Evolutionary conservation across 2,329 filamentous ascomycete genomes (phyloP).

Genomic region (Didymella exigua): DNA sequence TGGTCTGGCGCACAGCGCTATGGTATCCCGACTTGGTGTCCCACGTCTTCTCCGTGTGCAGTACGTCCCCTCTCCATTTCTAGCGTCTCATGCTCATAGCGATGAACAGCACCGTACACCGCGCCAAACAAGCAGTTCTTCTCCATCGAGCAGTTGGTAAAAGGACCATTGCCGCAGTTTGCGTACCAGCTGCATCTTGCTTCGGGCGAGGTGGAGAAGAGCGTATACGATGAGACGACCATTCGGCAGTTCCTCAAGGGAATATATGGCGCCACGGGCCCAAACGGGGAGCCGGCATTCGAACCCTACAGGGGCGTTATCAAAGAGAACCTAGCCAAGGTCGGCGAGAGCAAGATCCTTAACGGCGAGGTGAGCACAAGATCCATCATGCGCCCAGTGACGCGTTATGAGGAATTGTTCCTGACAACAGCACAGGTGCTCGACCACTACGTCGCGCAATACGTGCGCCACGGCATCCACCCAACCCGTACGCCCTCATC

Average conservation of each 20-base stretch:
- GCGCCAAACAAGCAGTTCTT: conserved; percentile 60
- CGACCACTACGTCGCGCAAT: conserved; percentile 77
- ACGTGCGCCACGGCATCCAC: conserved; percentile 71
- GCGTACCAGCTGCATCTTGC: conserved; percentile 83
- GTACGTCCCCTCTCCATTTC: neutral
- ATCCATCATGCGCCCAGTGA: neutral
- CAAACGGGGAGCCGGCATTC: conserved; percentile 64
- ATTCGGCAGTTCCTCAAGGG: conserved; percentile 73
- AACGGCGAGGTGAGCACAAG: conserved; percentile 59
- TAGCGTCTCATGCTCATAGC: neutral
- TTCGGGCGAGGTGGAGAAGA: conserved; percentile 61
- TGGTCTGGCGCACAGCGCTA: conserved; percentile 75
- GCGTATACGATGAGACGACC: conserved; percentile 60
- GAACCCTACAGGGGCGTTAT: conserved; percentile 65
- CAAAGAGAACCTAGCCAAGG: conserved; percentile 65
- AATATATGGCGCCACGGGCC: conserved; percentile 70
- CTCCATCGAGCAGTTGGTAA: conserved; percentile 65
- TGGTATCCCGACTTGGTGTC: conserved; percentile 72
- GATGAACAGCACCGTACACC: conserved; percentile 60
- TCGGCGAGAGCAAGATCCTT: conserved; percentile 65
- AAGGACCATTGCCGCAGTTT: conserved; percentile 68
- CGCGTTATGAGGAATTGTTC: neutral
- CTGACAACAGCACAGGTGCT: conserved; percentile 59
- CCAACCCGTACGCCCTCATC: conserved; percentile 64
- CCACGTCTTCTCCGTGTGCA: conserved; percentile 80